Evolutionary conservation across 768 basidiomycete species (phyloP), one percentile per base, ranked within the genome.

Genomic region (Suillus ampliporus): DNA sequence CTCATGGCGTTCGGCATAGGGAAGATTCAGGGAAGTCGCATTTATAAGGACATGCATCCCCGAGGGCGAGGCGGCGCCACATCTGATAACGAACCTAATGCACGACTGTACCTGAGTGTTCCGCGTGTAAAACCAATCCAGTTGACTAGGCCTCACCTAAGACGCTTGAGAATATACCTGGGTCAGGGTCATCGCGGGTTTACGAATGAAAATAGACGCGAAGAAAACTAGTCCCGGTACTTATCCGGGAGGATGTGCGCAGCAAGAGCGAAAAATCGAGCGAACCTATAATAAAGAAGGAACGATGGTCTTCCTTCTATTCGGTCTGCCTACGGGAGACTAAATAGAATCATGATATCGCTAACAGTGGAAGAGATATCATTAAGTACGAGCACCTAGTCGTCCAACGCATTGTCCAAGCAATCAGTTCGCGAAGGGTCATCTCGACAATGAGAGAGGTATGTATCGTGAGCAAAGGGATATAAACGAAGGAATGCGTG

Each of bases 401-500:
- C 23, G 54, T 40, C 38, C 38, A 56, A 56, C 38, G 17, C 26
- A 56, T 56, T 54, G 53, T 54, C 35, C 53, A 54, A 54, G 53
- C 37, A 28, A 56, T 15, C 38, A 38, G 54, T 40, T 28, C 38
- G 14, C 15, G 57, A 57, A 54, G 31, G 38, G 60, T 67, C 62
- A 46, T 46, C 53, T 46, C 38, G 43, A 26, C 4, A 15, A 28
- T 26, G 23, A 23, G 13, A 44, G 64, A 59, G 60, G n/a, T 64
- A 67, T 60, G 23, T 51, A 61, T 66, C 43, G 46, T 69, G 64
- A 70, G 41, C 31, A 68, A 60, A 57, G 64, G 40, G 67, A 64
- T 57, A 76, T 67, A 62, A 65, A 74, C 65, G 67, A 69, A 48
- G 58, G 71, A 64, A 65, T 66, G 57, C 50, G 48, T 51, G 31